Base-by-base conservation (phyloP, 495 filamentous ascomycete species). In the Lindgomyces ingoldianus region DNA sequence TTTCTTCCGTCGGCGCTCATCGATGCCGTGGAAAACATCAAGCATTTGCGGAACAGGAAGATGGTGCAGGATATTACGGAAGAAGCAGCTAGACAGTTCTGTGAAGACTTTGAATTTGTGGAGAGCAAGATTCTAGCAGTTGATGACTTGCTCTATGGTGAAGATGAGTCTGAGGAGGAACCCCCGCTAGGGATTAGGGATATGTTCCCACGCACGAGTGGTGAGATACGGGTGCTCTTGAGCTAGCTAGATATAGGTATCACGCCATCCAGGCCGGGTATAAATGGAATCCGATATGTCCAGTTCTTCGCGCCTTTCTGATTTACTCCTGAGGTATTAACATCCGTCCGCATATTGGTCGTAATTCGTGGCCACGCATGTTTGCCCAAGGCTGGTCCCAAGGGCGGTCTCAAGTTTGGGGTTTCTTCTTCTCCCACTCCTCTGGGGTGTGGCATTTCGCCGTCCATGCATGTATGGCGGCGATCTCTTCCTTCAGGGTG, bases 391-490 rank as follows among this genome's bases (percentile, higher is more conserved):
- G n/a, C n/a, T n/a, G n/a, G n/a, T n/a, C n/a, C n/a, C n/a, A n/a
- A n/a, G n/a, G n/a, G n/a, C 21, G 1, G 19, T 29, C 26, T 65
- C 62, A 65, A 75, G 70, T 26, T 48, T 67, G 62, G 1, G 49
- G 44, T 60, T 83, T 82, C 76, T 87, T 82, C 74, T 82, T 87
- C 79, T 88, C 85, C 87, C 90, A 97, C 79, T 98, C 91, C 74
- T 93, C 93, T 1, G 92, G 91, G 16, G 94, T 98, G 79, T 89
- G 91, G 76, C 95, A 98, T 77, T 93, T 96, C 24, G 94, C 91
- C 60, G 90, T 93, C 94, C 94, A 98, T n/a, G 94, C 94, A 81
- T 98, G 94, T 58, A 98, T 96, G 47, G 86, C 84, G 3, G 91
- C 89, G 75, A 98, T 94, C 80, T 98, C 94, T n/a, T 84, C 83